Base-by-base conservation (phyloP, 495 filamentous ascomycete genomes). In the Penicillium lagena region DNA sequence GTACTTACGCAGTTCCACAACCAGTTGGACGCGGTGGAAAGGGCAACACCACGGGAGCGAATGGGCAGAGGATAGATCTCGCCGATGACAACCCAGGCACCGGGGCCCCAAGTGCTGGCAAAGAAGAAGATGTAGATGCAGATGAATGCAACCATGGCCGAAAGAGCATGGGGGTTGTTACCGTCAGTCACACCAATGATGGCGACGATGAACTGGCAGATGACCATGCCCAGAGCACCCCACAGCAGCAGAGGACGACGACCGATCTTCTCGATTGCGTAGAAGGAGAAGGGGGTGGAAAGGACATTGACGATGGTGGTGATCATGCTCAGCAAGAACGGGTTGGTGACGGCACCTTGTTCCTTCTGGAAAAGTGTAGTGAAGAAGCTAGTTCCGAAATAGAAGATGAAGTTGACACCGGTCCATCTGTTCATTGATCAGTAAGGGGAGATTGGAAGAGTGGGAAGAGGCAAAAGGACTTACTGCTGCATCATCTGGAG, bases 371-470 rank as follows among this genome's bases (percentile, higher is more conserved):
- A 22, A 22, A 22, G 22, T 0, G 2, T 6, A 4, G 22, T 65
- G 70, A 93, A 85, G 79, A 90, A 91, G 40, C 81, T 77, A 27
- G 86, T 89, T 36, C 82, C 83, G 64, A 85, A 93, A 75, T 90
- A 95, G 79, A 94, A 91, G 70, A 94, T 82, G 72, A 93, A 91
- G 76, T 94, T 93, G 68, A 94, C 82, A 70, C 87, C 87, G 22
- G 87, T 83, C 72, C 90, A 67, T 15, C 46, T 56, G 30, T 14
- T 12, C 6, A 22, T 22, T 22, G 22, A 6, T 22, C 22, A 22
- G 22, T 6, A 22, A 22, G 22, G 17, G 22, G 4, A 22, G 22
- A 4, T 22, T 2, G 22, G 2, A 22, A 22, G 22, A 6, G 4
- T 22, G 22, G 22, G 22, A 22, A 22, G 22, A 22, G 22, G 22